phyloP scores from a whole-genome alignment of 1,284 basidiomycete genomes.

The Boletus smithii region DNA sequence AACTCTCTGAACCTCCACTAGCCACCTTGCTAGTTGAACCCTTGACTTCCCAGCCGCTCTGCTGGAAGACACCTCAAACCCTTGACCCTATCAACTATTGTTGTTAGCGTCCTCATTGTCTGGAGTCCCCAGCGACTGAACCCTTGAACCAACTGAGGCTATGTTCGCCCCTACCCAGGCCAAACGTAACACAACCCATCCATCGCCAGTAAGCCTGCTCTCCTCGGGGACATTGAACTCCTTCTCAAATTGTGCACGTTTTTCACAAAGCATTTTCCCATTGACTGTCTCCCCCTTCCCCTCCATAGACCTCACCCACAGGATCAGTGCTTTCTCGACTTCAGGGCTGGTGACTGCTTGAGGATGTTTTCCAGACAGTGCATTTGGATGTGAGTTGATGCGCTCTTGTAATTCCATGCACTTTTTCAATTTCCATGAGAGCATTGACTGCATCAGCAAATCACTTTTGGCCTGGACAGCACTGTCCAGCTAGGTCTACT shows the following conservation, averaged over 20 bases:
- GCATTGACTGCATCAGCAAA: neutral
- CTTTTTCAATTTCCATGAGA: neutral
- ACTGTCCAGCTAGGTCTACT: no score
- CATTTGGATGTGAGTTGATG: neutral
- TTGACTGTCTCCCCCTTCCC: conserved; percentile 4
- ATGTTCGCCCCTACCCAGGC: no score
- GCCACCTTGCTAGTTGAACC: no score
- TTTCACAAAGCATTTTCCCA: conserved; percentile 3
- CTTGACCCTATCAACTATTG: no score
- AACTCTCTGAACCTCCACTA: no score
- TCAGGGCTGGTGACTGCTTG: neutral
- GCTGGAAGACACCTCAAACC: no score
- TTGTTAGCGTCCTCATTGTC: no score
- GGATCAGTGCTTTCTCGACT: conserved; percentile 6
- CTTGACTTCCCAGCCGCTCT: no score
- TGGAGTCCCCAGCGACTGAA: no score
- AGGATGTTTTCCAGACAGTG: conserved; percentile 1
- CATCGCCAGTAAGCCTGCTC: neutral
- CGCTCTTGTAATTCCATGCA: neutral
- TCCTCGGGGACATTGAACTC: neutral
- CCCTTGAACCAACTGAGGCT: no score
- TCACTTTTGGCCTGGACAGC: no score
- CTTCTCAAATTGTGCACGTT: neutral
- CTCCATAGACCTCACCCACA: conserved; percentile 10
- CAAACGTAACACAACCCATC: conserved; percentile 1